These are phyloP conservation scores for Zasmidium citrigriseum DNA, from an alignment of 2,329 filamentous ascomycete species.

Conservation along the genomic window DNA sequence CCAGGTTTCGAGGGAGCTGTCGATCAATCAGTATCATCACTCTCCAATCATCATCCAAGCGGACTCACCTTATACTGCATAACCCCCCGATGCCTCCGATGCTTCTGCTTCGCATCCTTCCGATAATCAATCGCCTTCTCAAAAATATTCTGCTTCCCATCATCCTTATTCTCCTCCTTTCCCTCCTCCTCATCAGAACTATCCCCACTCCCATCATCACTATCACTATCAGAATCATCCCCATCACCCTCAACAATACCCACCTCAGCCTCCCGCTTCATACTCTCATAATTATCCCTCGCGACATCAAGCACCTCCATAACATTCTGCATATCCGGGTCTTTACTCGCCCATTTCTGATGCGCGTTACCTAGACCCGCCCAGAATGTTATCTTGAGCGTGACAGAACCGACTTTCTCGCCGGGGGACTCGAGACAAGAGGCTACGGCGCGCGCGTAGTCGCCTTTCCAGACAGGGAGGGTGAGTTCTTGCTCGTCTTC, in stretches of 20 bases:
- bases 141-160: conserved; percentile 40
- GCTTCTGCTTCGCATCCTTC: conserved; percentile 59
- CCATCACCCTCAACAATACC: conserved; percentile 17
- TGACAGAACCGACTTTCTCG: conserved; percentile 60
- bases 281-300: conserved; percentile 54
- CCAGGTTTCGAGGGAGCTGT: conserved; percentile 54
- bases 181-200: conserved; percentile 4
- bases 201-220: conserved; percentile 21
- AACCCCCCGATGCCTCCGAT: conserved; percentile 66
- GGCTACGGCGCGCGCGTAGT: conserved; percentile 58
- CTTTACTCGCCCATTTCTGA: conserved; percentile 55
- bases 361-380: conserved; percentile 63
- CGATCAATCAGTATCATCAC: conserved; percentile 23
- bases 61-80: conserved; percentile 67
- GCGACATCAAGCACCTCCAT: conserved; percentile 66
- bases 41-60: neutral
- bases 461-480: conserved; percentile 67
- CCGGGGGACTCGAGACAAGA: conserved; percentile 52
- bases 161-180: conserved; percentile 4
- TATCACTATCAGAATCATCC: conserved; percentile 18
- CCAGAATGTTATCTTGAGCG: conserved; percentile 61
- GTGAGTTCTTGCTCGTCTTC: conserved; percentile 63
- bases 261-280: conserved; percentile 31
- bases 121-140: conserved; percentile 63
- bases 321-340: conserved; percentile 57